A percentile compares a stretch with the other conserved stretches of the same genome.
Conservation (phyloP, 192 early-diverging fungal species). For the Umbelopsis vinacea region DNA sequence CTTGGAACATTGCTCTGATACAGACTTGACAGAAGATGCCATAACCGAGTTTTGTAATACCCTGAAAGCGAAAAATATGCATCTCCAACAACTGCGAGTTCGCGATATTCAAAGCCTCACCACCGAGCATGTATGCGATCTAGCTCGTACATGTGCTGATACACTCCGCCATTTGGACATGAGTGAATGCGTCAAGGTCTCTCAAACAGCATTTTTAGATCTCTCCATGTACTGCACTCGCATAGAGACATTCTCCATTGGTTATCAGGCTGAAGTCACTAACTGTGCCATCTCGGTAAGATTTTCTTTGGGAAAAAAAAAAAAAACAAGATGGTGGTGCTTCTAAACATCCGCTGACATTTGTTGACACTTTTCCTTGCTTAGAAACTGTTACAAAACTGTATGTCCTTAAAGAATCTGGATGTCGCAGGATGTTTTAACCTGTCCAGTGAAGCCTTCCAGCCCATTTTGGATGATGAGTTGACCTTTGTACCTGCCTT, state of each 20-base stretch:
- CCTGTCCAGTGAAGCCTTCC: slow-evolving; percentile 35
- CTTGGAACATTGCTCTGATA: slow-evolving; percentile 37
- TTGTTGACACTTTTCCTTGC: neutral
- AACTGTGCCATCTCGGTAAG: slow-evolving; percentile 30
- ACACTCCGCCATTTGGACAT: slow-evolving; percentile 34
- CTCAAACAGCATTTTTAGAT: slow-evolving; percentile 16
- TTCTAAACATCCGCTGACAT: slow-evolving; percentile 15
- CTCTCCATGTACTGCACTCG: slow-evolving; percentile 20
- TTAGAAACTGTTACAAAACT: slow-evolving; percentile 29
- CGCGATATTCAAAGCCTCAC: slow-evolving; percentile 38
- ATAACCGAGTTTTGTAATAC: slow-evolving; percentile 25
- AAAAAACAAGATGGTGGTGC: neutral
- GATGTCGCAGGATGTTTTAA: slow-evolving; percentile 34
- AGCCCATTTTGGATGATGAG: slow-evolving; percentile 6
- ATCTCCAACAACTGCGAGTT: slow-evolving; percentile 22
- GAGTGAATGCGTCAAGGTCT: slow-evolving; percentile 33
- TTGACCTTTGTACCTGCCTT: slow-evolving; percentile 7
- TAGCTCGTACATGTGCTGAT: neutral
- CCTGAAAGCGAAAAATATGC: neutral
- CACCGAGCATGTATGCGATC: slow-evolving; percentile 25
- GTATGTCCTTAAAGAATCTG: slow-evolving; percentile 28
- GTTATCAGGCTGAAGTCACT: slow-evolving; percentile 34
- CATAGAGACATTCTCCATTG: slow-evolving; percentile 25
- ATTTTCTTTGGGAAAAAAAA: neutral
- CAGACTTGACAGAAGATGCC: slow-evolving; percentile 23